Conservation (phyloP, 2,329 filamentous ascomycete species). For the Colletotrichum sp. region DNA sequence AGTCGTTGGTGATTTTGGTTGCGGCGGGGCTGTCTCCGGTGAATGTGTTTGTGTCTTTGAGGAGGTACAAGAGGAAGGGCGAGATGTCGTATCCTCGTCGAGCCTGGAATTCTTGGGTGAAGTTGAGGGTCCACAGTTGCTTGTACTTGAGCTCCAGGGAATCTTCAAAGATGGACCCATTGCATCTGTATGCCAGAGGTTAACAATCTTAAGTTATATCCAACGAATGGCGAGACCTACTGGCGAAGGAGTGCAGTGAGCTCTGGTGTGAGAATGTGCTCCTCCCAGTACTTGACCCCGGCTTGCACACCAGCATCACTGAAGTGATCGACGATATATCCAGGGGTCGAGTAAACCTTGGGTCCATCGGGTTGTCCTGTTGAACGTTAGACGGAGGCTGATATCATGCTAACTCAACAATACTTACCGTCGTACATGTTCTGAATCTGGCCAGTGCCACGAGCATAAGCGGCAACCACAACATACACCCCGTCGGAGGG, state of each 20-base stretch:
- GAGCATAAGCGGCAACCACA: background rate
- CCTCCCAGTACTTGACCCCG: background rate
- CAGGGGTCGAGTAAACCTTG: background rate
- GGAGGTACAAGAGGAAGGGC: background rate
- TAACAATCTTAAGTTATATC: too few species aligned
- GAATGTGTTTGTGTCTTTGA: background rate
- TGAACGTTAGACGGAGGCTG: background rate
- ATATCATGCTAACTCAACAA: fast-evolving
- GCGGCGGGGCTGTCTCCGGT: background rate
- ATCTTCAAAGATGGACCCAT: background rate
- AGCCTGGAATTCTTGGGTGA: background rate
- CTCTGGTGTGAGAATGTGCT: background rate
- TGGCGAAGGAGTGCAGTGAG: background rate
- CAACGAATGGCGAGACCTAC: too few species aligned
- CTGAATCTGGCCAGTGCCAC: background rate
- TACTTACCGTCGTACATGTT: background rate
- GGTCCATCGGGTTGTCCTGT: background rate
- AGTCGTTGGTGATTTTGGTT: background rate
- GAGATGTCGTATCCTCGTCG: background rate
- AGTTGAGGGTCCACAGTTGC: background rate
- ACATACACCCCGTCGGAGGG: background rate
- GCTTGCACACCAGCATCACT: background rate
- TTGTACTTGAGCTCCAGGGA: background rate
- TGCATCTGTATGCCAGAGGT: too few species aligned
- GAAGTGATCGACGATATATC: background rate